These are phyloP conservation scores for Arthroderma sp. DNA, from an alignment of 2,329 filamentous ascomycete species.

Conservation along the genomic window DNA sequence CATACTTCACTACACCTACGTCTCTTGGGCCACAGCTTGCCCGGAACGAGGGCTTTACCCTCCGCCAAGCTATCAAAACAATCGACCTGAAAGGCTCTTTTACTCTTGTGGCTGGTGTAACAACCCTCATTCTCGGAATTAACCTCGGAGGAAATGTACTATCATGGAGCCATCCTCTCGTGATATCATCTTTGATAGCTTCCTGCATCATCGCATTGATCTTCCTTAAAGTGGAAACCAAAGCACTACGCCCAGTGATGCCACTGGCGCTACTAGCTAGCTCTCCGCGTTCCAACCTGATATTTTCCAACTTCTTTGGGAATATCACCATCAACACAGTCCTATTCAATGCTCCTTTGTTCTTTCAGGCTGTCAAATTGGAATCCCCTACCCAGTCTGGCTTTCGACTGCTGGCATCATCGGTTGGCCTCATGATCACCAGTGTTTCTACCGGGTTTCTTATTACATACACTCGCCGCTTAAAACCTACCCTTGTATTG, in stretches of 20 bases:
- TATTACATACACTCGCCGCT: slow-evolving; percentile 45
- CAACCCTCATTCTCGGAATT: slow-evolving; percentile 37
- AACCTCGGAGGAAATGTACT: slow-evolving; percentile 42
- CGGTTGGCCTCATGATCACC: slow-evolving; percentile 40
- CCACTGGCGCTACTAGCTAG: slow-evolving; percentile 36
- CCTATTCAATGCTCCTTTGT: slow-evolving; percentile 59
- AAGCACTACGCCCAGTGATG: slow-evolving; percentile 37
- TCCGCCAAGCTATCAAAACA: slow-evolving; percentile 32
- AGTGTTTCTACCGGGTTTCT: slow-evolving; percentile 50
- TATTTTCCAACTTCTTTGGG: slow-evolving; percentile 34
- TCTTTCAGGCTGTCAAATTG: slow-evolving; percentile 62
- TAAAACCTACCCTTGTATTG: slow-evolving; percentile 46
- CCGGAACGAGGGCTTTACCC: slow-evolving; percentile 26
- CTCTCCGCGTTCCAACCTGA: slow-evolving; percentile 18
- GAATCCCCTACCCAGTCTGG: slow-evolving; percentile 58
- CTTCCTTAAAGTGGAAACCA: slow-evolving; percentile 28
- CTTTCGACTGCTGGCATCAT: slow-evolving; percentile 55
- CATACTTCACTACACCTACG: slow-evolving; percentile 28
- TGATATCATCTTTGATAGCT: slow-evolving; percentile 34
- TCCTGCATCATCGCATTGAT: slow-evolving; percentile 26
- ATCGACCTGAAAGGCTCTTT: slow-evolving; percentile 39
- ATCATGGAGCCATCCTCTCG: slow-evolving; percentile 38
- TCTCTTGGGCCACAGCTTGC: slow-evolving; percentile 34
- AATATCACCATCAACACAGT: slow-evolving; percentile 41
- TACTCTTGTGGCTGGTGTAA: slow-evolving; percentile 34